Conservation (phyloP, 148 eudicot species). For the Fagopyrum homotropicum region DNA sequence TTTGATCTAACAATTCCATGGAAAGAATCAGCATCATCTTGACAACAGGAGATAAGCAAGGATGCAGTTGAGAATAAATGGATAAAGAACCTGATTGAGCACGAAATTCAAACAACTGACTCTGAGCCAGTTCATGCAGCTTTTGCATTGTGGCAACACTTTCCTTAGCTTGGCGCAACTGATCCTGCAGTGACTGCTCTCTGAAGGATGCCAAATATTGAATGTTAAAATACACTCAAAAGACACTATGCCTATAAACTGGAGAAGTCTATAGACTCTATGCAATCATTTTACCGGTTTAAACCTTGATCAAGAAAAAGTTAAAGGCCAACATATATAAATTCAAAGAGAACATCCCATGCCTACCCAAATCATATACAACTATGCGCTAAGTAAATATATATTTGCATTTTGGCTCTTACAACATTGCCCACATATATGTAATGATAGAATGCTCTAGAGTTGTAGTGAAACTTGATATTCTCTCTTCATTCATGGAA, state of each 20-base stretch:
- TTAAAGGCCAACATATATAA: neutral
- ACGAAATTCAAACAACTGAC: conserved; percentile 89
- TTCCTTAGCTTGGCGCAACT: conserved; percentile 88
- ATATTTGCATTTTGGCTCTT: neutral
- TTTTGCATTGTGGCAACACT: conserved; percentile 95
- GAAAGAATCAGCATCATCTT: neutral
- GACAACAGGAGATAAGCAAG: neutral
- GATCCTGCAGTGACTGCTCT: conserved; percentile 87
- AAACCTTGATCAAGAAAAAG: neutral
- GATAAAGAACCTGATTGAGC: conserved; percentile 74
- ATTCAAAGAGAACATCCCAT: neutral
- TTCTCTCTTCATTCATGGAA: neutral
- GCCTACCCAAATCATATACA: neutral
- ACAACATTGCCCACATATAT: neutral
- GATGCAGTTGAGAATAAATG: conserved; percentile 1
- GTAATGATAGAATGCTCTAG: neutral
- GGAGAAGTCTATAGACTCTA: neutral
- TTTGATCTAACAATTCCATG: neutral
- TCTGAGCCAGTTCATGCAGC: conserved; percentile 96
- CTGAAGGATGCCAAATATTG: conserved; percentile 43
- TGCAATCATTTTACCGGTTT: neutral
- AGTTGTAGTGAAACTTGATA: neutral
- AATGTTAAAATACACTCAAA: conserved; percentile 5
- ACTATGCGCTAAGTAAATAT: neutral
- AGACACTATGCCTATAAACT: neutral